phyloP scores from a whole-genome alignment of 495 filamentous ascomycete species.

The Gamarada debralockiae region DNA sequence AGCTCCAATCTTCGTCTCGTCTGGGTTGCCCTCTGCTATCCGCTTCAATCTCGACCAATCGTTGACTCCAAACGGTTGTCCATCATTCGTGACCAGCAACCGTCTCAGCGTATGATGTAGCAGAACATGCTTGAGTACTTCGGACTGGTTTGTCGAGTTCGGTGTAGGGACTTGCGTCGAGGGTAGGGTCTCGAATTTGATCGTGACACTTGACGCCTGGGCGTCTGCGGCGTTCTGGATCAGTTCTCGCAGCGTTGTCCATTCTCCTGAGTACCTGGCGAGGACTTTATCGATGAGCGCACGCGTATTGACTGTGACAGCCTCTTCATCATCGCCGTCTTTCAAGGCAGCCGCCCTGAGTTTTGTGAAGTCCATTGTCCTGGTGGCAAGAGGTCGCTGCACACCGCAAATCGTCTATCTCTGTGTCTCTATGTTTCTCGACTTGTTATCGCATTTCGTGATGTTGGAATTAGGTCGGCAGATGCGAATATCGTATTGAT shows the following conservation, averaged over 20 bases:
- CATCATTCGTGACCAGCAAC: slow-evolving; percentile 86
- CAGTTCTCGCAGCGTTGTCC: slow-evolving; percentile 82
- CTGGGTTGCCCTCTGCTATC: slow-evolving; percentile 97
- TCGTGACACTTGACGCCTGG: slow-evolving; percentile 79
- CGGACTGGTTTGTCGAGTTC: slow-evolving; percentile 57
- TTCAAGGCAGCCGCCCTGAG: slow-evolving; percentile 83
- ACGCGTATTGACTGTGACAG: slow-evolving; percentile 97
- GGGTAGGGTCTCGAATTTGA: slow-evolving; percentile 85
- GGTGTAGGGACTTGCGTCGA: slow-evolving; percentile 74
- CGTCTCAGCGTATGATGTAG: slow-evolving; percentile 78
- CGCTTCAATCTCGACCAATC: slow-evolving; percentile 94
- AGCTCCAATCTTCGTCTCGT: slow-evolving; percentile 97
- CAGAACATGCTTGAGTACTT: slow-evolving; percentile 76
- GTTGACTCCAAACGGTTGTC: slow-evolving; percentile 73
- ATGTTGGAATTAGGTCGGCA: not conserved
- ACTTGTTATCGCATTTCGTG: not conserved
- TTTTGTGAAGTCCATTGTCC: slow-evolving; percentile 66
- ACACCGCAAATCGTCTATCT: not conserved
- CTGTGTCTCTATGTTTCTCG: not conserved
- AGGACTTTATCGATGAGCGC: slow-evolving; percentile 97
- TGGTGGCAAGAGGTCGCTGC: not conserved
- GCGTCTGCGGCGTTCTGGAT: slow-evolving; percentile 98
- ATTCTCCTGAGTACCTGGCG: slow-evolving; percentile 92
- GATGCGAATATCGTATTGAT: not conserved
- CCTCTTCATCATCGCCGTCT: slow-evolving; percentile 85